phyloP scores from a whole-genome alignment of 2,329 filamentous ascomycete genomes.

The Calonectria hawksworthii region DNA sequence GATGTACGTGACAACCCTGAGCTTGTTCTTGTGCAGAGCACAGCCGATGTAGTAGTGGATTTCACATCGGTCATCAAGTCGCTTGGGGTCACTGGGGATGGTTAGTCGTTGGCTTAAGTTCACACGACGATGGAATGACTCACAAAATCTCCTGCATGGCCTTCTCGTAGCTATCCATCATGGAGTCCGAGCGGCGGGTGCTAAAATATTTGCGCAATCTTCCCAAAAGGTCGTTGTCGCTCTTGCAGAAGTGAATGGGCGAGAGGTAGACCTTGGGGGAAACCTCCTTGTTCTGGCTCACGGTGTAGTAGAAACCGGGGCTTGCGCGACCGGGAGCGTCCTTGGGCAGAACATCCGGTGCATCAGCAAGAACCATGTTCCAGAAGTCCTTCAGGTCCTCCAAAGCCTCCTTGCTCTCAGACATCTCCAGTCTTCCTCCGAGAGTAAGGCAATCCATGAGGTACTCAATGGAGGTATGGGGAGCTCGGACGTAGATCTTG shows the following conservation, averaged over 20 bases:
- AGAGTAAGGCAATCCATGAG: conserved; percentile 1
- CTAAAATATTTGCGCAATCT: conserved; percentile 1
- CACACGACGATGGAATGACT: not conserved
- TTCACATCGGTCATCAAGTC: not conserved
- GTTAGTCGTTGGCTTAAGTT: not conserved
- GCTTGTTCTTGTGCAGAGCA: not conserved
- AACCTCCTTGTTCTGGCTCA: conserved; percentile 7
- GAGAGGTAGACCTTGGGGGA: conserved; percentile 5
- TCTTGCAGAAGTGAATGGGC: conserved; percentile 6
- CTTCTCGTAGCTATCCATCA: conserved; percentile 4
- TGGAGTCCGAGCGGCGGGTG: not conserved
- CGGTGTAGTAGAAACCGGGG: conserved; percentile 4
- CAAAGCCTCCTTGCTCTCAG: not conserved
- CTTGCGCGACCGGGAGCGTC: not conserved
- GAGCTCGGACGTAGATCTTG: not conserved
- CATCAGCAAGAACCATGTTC: conserved; percentile 3
- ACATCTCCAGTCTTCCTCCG: not conserved
- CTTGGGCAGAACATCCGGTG: not conserved
- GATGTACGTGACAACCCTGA: conserved; percentile 1
- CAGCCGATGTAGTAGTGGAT: conserved; percentile 4
- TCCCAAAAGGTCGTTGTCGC: not conserved
- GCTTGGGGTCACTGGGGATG: not conserved
- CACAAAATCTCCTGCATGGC: conserved; percentile 4
- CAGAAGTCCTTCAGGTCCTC: conserved; percentile 2
- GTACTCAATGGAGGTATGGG: not conserved